Percentiles rank a stretch among this genome's conserved stretches.
These are phyloP conservation scores for Puccinellia tenuiflora DNA, from an alignment of 176 grass and related monocot species.

Conservation along the genomic window DNA sequence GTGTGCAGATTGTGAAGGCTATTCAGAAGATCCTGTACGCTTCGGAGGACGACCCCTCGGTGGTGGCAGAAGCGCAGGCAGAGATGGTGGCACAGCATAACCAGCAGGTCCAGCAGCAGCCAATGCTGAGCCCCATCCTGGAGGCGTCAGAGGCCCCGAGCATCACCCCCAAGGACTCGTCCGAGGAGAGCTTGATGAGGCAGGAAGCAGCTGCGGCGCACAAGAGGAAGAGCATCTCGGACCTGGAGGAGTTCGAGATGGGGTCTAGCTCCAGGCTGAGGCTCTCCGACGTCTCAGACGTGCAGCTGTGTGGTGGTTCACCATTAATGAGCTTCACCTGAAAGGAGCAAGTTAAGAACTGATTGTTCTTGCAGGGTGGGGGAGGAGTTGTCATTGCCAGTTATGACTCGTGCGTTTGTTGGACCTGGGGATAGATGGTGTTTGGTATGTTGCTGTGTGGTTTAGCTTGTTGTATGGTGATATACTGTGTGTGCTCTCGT, in stretches of 20 bases:
- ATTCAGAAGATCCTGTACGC: slow-evolving; percentile 80
- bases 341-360: neutral
- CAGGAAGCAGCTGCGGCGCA: slow-evolving; percentile 25
- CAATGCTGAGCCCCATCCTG: slow-evolving; percentile 56
- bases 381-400: neutral
- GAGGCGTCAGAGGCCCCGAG: neutral
- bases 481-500: neutral
- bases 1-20: slow-evolving; percentile 51
- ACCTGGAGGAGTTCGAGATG: slow-evolving; percentile 64
- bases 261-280: slow-evolving; percentile 59
- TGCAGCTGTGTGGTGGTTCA: slow-evolving; percentile 63
- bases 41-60: slow-evolving; percentile 43
- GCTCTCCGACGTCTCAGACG: slow-evolving; percentile 78
- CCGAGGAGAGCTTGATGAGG: slow-evolving; percentile 11
- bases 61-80: slow-evolving; percentile 46
- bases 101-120: slow-evolving; percentile 25
- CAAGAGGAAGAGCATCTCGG: slow-evolving; percentile 79
- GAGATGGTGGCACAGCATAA: slow-evolving; percentile 48
- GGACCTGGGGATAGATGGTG: neutral
- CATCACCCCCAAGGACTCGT: neutral
- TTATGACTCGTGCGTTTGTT: slow-evolving; percentile 5
- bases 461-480: slow-evolving; percentile 5
- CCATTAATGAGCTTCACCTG: slow-evolving; percentile 62
- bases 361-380: neutral
- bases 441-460: neutral